Evolutionary conservation across 2,329 filamentous ascomycete species (phyloP).

Genomic region (Alternaria solani): DNA sequence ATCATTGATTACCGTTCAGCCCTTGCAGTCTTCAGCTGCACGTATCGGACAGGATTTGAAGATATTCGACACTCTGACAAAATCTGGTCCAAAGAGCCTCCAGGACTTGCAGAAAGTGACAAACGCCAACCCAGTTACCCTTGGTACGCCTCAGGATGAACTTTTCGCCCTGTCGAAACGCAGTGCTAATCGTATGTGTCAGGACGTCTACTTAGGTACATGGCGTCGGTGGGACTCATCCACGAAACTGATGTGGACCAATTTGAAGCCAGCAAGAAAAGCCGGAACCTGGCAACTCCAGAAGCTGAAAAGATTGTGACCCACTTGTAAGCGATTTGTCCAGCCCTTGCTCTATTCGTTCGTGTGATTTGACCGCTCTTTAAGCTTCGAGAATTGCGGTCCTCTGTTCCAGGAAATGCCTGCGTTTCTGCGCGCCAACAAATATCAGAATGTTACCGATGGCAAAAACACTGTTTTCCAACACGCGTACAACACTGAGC

Average conservation of each 20-base stretch:
- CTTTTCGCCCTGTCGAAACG: not conserved
- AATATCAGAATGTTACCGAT: not conserved
- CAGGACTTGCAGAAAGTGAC: not conserved
- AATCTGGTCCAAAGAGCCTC: not conserved
- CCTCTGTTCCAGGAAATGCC: not conserved
- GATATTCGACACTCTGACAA: not conserved
- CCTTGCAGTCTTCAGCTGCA: not conserved
- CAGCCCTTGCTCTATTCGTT: fast-evolving
- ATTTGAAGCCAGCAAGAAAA: not conserved
- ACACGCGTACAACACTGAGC: not conserved
- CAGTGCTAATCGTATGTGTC: not conserved
- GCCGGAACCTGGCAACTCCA: not conserved
- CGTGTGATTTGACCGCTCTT: not conserved
- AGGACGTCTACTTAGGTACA: not conserved
- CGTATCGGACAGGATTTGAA: not conserved
- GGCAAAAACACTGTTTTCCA: not conserved
- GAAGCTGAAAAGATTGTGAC: not conserved
- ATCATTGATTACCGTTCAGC: not conserved
- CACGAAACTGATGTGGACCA: not conserved
- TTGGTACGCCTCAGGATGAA: not conserved
- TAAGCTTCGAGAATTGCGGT: not conserved
- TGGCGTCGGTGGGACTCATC: not conserved
- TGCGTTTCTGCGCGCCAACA: not conserved
- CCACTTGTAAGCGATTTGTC: not conserved
- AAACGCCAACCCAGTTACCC: not conserved